Evolutionary conservation across 495 filamentous ascomycete species (phyloP).

Genomic region (Corynascus novoguineensis): DNA sequence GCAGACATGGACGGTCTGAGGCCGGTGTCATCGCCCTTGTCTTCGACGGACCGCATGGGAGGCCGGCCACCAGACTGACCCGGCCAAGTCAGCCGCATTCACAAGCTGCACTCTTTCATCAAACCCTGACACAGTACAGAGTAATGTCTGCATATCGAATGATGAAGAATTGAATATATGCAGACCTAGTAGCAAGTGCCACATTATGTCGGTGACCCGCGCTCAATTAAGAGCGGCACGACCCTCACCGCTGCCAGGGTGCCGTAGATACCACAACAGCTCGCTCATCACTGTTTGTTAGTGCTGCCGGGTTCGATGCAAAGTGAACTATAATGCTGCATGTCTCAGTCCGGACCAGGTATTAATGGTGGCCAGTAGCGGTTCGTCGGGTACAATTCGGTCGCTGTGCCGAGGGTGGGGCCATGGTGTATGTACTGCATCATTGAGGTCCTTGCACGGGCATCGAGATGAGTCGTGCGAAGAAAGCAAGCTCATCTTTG

Average conservation of each 20-base stretch:
- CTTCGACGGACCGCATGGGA: conserved; percentile 2
- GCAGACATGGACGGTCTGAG: conserved; percentile 5
- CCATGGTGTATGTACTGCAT: neutral
- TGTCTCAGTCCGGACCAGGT: conserved; percentile 8
- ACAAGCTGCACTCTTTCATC: neutral
- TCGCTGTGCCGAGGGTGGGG: neutral
- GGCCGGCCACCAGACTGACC: neutral
- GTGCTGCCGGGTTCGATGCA: neutral
- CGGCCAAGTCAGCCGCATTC: neutral
- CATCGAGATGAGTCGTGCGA: conserved; percentile 3
- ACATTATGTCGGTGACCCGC: neutral
- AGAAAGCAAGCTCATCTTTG: neutral
- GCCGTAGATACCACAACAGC: neutral
- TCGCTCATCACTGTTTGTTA: neutral
- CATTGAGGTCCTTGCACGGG: conserved; percentile 1
- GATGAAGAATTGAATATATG: neutral
- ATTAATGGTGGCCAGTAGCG: neutral
- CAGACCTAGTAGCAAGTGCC: neutral
- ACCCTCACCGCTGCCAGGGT: conserved; percentile 1
- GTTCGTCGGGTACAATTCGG: neutral
- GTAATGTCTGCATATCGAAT: neutral
- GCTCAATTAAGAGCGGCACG: too few species aligned
- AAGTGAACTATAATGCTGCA: conserved; percentile 9
- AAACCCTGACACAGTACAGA: neutral
- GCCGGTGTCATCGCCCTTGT: conserved; percentile 9